A percentile compares a stretch with the other conserved stretches of the same genome.
These are phyloP conservation scores for Aspergillus coremiiformis DNA, from an alignment of 495 filamentous ascomycete species.

Conservation along the genomic window DNA sequence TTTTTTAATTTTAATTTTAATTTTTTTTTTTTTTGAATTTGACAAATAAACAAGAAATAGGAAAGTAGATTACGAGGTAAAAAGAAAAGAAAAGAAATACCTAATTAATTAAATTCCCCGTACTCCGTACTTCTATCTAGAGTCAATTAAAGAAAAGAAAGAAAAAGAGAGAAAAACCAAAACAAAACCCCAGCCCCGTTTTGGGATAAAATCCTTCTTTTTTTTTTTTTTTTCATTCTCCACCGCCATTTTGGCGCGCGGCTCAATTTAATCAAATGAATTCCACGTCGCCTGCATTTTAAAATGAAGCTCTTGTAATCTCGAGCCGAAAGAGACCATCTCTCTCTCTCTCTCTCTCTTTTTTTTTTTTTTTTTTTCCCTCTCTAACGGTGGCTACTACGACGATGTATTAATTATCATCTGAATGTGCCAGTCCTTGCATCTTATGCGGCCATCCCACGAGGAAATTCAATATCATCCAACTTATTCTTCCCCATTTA, in stretches of 20 bases:
- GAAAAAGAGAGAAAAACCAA: too few species aligned
- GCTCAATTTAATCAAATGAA: neutral
- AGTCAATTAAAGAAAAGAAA: neutral
- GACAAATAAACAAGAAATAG: neutral
- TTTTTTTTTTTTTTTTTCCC: too few species aligned
- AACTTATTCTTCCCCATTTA: neutral
- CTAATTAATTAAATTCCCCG: neutral
- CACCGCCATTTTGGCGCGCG: constrained; percentile 24
- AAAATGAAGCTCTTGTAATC: neutral
- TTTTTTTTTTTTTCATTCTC: constrained; percentile 4
- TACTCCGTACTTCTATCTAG: neutral
- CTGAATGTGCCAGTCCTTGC: neutral
- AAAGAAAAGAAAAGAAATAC: neutral
- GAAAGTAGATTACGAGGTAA: neutral
- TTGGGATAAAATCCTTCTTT: neutral
- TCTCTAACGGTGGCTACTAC: too few species aligned
- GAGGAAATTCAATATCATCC: neutral
- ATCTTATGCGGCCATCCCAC: too few species aligned
- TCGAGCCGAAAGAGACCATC: constrained; percentile 1
- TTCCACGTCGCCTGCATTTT: neutral
- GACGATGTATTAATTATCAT: constrained; percentile 1
- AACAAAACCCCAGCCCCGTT: too few species aligned
- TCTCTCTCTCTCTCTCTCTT: too few species aligned
- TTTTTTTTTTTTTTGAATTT: constrained; percentile 16
- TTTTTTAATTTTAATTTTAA: neutral